Base-by-base conservation (phyloP, 2,329 filamentous ascomycete genomes). In the Fusarium euwallaceae region DNA sequence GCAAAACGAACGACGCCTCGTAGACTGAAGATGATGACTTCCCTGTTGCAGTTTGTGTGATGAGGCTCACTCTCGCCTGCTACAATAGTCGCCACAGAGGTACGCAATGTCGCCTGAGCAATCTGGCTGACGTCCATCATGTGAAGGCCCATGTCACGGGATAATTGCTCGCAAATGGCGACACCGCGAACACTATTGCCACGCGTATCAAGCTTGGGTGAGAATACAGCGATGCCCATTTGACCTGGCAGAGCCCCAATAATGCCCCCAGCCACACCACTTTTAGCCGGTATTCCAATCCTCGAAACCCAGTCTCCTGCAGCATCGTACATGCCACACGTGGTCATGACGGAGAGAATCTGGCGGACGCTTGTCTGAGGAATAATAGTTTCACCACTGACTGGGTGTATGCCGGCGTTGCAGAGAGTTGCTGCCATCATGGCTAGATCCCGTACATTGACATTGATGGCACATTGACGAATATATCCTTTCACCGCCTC, bases 291-390 rank as follows among this genome's bases (percentile, higher is more conserved):
- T 34, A 84, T 83, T 3, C 82, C 82, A 7, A 84, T 80, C 24
- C 78, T 81, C 8, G 82, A 83, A 2, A 84, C 80, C 82, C 82
- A 84, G 59, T 83, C 81, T 6, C 82, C 82, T 0, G 82, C 82
- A n/a, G 82, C 81, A 71, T 84, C 79, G 72, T 84, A 84, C 82
- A 84, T 84, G 34, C 83, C 82, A 51, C 83, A 84, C 1, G 83
- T 84, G 1, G 83, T 84, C 82, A 84, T 84, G 64, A 84, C 80
- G 10, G 83, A 84, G 3, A 84, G 76, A 0, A 84, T 82, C 53
- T 84, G 83, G 9, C 83, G 80, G 1, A 84, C 82, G 59, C 81
- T 83, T 4, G 73, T 69, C 4, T 82, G 81, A 0, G 82, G 81
- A 12, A 84, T 84, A 14, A 84, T 80, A 11, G 32, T 55, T 16